A percentile compares a stretch with the other conserved stretches of the same genome.
These are phyloP conservation scores for Stephanodiscus triporus DNA, from an alignment of 108 stramenopile genomes.

Conservation along the genomic window DNA sequence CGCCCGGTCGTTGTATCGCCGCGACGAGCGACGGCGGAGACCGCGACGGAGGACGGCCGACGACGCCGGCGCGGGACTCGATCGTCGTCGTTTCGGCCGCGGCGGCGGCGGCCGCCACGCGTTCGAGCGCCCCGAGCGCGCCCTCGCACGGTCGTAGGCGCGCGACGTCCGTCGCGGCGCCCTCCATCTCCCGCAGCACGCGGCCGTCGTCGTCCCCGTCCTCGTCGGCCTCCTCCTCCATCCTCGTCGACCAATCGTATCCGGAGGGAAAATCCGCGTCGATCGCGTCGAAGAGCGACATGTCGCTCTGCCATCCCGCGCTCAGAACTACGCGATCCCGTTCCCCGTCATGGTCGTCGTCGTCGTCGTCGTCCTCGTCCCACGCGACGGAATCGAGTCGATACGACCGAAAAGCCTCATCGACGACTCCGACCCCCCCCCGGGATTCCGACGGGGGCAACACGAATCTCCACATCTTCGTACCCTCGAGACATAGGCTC, in stretches of 20 bases:
- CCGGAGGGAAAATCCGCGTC: slow-evolving; percentile 36
- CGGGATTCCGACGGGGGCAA: slow-evolving; percentile 30
- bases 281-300: slow-evolving; percentile 39
- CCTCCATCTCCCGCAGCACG: slow-evolving; percentile 25
- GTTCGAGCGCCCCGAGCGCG: slow-evolving; percentile 8
- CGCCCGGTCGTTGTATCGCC: slow-evolving; percentile 62
- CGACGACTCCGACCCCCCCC: slow-evolving; percentile 35
- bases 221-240: slow-evolving; percentile 26
- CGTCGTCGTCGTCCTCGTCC: slow-evolving; percentile 27
- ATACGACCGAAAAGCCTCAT: slow-evolving; percentile 52
- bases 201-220: no score
- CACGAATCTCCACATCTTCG: slow-evolving; percentile 73
- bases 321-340: slow-evolving; percentile 27
- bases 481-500: slow-evolving; percentile 61
- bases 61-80: not conserved
- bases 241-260: slow-evolving; percentile 23
- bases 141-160: slow-evolving; percentile 13
- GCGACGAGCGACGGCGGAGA: slow-evolving; percentile 14
- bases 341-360: slow-evolving; percentile 9
- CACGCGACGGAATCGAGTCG: slow-evolving; percentile 62
- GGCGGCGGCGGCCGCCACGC: no score
- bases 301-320: slow-evolving; percentile 72
- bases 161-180: slow-evolving; percentile 4
- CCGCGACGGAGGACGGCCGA: not conserved
- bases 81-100: not conserved